A percentile compares a stretch with the other conserved stretches of the same genome.
These are phyloP conservation scores for Mycocentrospora acerina DNA, from an alignment of 2,329 filamentous ascomycete species.

Conservation along the genomic window DNA sequence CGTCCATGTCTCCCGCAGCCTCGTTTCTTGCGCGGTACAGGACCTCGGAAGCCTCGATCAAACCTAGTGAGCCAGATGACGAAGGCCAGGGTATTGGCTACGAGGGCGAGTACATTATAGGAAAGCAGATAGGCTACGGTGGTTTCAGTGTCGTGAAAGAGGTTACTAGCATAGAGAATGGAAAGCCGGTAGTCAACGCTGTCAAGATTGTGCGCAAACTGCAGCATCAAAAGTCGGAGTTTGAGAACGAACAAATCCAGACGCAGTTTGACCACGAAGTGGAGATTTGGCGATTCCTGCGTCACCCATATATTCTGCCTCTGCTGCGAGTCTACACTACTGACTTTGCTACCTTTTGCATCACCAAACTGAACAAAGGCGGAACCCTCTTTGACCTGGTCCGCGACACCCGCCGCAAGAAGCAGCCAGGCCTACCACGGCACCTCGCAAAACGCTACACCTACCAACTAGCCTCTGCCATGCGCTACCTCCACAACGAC, in stretches of 20 bases:
- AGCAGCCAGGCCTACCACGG: conserved; percentile 49
- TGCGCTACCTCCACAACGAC: conserved; percentile 69
- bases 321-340: conserved; percentile 66
- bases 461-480: conserved; percentile 63
- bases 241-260: conserved; percentile 65
- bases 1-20: conserved; percentile 59
- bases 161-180: conserved; percentile 61
- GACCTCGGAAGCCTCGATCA: conserved; percentile 37
- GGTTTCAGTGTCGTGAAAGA: conserved; percentile 69
- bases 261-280: conserved; percentile 70
- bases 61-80: conserved; percentile 59
- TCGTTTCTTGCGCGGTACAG: conserved; percentile 59
- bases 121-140: conserved; percentile 65
- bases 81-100: conserved; percentile 67
- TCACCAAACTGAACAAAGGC: conserved; percentile 64
- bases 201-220: conserved; percentile 69
- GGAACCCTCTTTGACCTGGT: conserved; percentile 67
- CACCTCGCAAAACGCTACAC: conserved; percentile 60
- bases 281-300: conserved; percentile 65
- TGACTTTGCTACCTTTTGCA: conserved; percentile 68
- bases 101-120: conserved; percentile 64
- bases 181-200: conserved; percentile 57
- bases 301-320: conserved; percentile 62
- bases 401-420: conserved; percentile 51
- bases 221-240: conserved; percentile 56